These are phyloP conservation scores for Magnolia changhungtana DNA, from an alignment of 164 flowering plant genomes.

Conservation along the genomic window DNA sequence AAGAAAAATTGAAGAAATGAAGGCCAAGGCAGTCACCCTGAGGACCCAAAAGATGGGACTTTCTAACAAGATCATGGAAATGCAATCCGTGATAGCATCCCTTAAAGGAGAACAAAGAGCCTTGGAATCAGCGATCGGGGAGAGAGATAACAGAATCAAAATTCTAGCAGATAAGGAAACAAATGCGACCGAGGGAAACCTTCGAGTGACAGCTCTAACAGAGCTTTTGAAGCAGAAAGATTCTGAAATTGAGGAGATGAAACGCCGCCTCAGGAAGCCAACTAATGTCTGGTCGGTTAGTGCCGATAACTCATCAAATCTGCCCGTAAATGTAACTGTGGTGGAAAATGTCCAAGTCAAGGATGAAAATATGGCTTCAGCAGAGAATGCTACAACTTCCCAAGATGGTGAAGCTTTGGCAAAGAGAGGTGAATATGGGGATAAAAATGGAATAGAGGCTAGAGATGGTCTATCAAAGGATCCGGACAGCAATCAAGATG, in stretches of 20 bases:
- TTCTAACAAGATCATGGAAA: constrained; percentile 35
- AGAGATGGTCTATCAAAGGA: neutral
- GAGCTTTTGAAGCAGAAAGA: constrained; percentile 52
- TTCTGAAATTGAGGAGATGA: constrained; percentile 44
- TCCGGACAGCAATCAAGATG: neutral
- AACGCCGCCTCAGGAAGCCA: constrained; percentile 26
- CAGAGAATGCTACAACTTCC: neutral
- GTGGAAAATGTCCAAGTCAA: neutral
- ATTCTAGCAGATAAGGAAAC: constrained; percentile 25
- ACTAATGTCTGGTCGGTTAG: constrained; percentile 31
- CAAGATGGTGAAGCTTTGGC: neutral
- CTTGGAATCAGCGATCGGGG: constrained; percentile 43
- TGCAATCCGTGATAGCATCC: constrained; percentile 53
- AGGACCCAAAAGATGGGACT: constrained; percentile 51
- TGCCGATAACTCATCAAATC: constrained; percentile 35
- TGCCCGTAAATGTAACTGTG: constrained; percentile 18
- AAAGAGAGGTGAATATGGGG: neutral
- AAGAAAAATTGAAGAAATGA: constrained; percentile 50
- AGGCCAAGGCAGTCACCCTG: constrained; percentile 32
- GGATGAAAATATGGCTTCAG: constrained; percentile 8
- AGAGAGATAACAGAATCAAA: constrained; percentile 49
- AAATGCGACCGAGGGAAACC: constrained; percentile 14
- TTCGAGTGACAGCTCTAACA: constrained; percentile 26
- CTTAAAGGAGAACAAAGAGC: constrained; percentile 51
- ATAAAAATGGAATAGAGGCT: neutral